Base-by-base conservation (phyloP, 805 yeast species). In the Metschnikowia dekortorum region DNA sequence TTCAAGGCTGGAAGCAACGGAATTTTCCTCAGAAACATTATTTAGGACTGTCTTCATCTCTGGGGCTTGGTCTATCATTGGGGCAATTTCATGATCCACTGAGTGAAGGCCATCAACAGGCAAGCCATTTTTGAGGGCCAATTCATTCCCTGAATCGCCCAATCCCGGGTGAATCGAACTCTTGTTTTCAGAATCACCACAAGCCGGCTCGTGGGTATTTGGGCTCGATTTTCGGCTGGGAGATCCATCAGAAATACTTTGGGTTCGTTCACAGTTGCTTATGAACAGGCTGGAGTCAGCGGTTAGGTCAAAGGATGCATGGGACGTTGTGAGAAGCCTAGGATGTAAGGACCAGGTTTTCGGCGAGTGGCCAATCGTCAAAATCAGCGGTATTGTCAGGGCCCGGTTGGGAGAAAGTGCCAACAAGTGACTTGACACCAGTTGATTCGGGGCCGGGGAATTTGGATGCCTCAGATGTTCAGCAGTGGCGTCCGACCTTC, bases 221-320 rank as follows among this genome's bases (percentile, higher is more conserved):
- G 43, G 43, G 30, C 43, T 39, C 4, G 26, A 39, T 26, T 31
- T 39, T 31, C 7, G n/a, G 10, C 32, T 8, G 11, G 30, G 9
- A 13, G 18, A 13, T 22, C n/a, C 36, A 8, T 29, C 28, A 31
- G 14, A 8, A 22, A 32, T 9, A 32, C 34, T 9, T 13, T 39
- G 31, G 26, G 31, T 16, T 41, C 31, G 34, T 9, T 44, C 40
- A 4, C 59, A 59, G 35, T 55, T 44, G 22, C 56, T 53, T 8
- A 57, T 48, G 33, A 57, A 57, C 61, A 57, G 61, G 29, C 61
- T 55, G 4, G 61, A 57, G 13, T 53, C 59, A 4, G 53, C 52
- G 9, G 57, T 49, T 35, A 39, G 45, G 37, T 42, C 37, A 6
- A 26, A 6, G 8, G 45, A 42, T 13, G 22, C 38, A 26, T 13